Conservation (phyloP, 2,329 filamentous ascomycete genomes). For the Neonectria punicea region DNA sequence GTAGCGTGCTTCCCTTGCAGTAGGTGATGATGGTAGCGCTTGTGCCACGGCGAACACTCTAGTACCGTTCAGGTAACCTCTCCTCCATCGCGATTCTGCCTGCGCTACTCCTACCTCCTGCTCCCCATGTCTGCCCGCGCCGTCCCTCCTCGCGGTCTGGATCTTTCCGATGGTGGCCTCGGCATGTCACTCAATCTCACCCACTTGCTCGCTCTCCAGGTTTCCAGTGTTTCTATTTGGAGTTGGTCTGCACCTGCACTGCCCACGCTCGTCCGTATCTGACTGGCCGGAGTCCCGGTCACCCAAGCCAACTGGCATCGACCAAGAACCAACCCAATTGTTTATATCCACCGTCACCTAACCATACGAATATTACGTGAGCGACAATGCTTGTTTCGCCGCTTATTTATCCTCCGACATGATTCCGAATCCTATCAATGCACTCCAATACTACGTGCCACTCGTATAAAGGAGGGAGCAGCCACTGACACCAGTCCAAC, state of each 20-base stretch:
- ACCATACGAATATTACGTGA: constrained; percentile 3
- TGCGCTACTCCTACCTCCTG: not conserved
- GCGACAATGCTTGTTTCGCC: not conserved
- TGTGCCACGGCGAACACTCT: not conserved
- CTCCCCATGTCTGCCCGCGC: not conserved
- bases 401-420: not conserved
- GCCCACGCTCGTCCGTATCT: not conserved
- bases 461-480: too few relatives aligned
- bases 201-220: not conserved
- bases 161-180: not conserved
- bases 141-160: not conserved
- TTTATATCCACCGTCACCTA: not conserved
- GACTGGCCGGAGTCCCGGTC: not conserved
- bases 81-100: not conserved
- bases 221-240: not conserved
- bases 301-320: too few relatives aligned
- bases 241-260: not conserved
- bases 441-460: not conserved
- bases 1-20: constrained; percentile 2
- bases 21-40: constrained; percentile 10
- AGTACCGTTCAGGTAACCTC: not conserved
- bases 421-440: not conserved
- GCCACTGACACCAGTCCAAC: too few relatives aligned
- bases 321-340: not conserved
- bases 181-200: not conserved